Evolutionary conservation across 768 basidiomycete species (phyloP), one percentile per base, ranked within the genome.

Genomic region (Pisolithus sp.): DNA sequence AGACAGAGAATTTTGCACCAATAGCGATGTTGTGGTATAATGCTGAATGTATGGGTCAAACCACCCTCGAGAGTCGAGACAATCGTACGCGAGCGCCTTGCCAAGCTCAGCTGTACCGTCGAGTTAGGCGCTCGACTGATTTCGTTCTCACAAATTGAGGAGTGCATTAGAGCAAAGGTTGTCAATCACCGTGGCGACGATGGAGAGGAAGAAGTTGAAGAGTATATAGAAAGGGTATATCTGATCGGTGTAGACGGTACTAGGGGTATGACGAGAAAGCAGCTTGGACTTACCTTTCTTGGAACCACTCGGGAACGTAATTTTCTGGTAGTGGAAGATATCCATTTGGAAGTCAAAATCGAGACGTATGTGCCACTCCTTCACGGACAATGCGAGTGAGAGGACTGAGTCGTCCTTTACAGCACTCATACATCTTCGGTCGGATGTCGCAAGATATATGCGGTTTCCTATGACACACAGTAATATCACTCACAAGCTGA

Each of bases 191-290:
- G 24, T 30, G 38, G 24, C 18, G 46, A 34, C 20, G 56, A 64
- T 4, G 68, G 58, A 1, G 21, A 59, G 24, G 64, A 66, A 31
- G 39, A 66, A 31, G 39, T 44, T 0, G 42, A 49, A n/a, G 71
- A 76, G 51, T 60, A 46, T 3, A 52, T 65, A 6, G 57, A 52
- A 8, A 58, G 54, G 17, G 59, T 63, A 2, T 76, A 63, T 55
- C 55, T 79, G 1, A 59, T 77, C 12, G 75, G 75, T 2, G 62
- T 68, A 0, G 78, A 77, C 53, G 73, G 74, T 15, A 75, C 71
- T 0, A 63, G 52, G 45, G 74, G 64, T 13, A 38, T 65, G 4
- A 67, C 68, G 6, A 64, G 78, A 18, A 74, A 73, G 51, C 57
- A 62, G 36, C 65, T 76, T 3, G 76, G 73, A 0, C 54, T 79